Percentiles rank a stretch among this genome's conserved stretches.
These are phyloP conservation scores for Corinectria fuckeliana DNA, from an alignment of 2,329 filamentous ascomycete genomes.

Conservation along the genomic window DNA sequence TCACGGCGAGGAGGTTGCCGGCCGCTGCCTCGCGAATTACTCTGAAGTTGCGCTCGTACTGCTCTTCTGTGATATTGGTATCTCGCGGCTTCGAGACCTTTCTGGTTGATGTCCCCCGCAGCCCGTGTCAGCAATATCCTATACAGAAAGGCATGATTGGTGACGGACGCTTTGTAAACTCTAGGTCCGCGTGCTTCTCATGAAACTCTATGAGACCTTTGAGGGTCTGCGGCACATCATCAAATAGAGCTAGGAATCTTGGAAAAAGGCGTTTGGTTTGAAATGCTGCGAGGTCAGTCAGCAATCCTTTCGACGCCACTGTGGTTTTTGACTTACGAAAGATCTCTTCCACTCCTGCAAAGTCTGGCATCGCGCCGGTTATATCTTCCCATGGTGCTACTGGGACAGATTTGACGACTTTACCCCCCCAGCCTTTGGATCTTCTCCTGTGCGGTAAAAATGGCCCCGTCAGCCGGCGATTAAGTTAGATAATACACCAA, in stretches of 20 bases:
- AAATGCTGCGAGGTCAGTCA: background rate
- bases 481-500: no score
- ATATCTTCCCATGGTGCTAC: background rate
- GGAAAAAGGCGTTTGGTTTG: background rate
- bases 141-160: background rate
- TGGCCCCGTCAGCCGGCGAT: background rate
- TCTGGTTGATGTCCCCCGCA: background rate
- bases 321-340: background rate
- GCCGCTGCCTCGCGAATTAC: background rate
- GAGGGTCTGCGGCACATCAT: background rate
- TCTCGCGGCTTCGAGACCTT: background rate
- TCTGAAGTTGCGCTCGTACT: background rate
- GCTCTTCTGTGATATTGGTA: background rate
- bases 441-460: background rate
- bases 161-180: background rate
- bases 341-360: background rate
- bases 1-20: background rate
- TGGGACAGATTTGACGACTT: background rate
- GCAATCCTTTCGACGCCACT: background rate
- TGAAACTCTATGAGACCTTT: conserved; percentile 23
- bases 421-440: background rate
- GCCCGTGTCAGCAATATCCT: background rate
- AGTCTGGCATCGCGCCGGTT: background rate
- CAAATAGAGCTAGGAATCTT: background rate
- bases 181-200: conserved; percentile 14